These are phyloP conservation scores for Kalanchoe fedtschenkoi DNA, from an alignment of 164 flowering plant species.

Conservation along the genomic window DNA sequence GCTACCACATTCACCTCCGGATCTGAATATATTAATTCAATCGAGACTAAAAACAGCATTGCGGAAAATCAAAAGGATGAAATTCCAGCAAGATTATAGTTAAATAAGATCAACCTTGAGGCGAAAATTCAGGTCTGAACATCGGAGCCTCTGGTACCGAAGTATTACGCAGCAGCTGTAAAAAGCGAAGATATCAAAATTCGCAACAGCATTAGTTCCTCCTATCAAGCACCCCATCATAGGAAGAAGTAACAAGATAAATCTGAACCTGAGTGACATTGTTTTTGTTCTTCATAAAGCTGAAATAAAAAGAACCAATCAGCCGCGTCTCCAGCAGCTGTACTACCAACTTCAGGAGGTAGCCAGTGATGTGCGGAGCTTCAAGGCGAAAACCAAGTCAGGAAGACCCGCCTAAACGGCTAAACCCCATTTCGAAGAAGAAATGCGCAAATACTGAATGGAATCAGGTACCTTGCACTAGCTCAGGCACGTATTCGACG, in stretches of 20 bases:
- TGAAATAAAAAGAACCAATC: slow-evolving; percentile 38
- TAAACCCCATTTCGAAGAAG: background rate
- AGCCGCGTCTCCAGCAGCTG: slow-evolving; percentile 44
- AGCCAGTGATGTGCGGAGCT: slow-evolving; percentile 76
- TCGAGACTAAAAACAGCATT: background rate
- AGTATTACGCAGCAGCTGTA: slow-evolving; percentile 61
- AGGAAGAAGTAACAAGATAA: background rate
- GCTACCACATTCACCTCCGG: slow-evolving; percentile 52
- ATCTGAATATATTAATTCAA: slow-evolving; percentile 5
- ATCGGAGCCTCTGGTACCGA: slow-evolving; percentile 83
- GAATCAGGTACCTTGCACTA: slow-evolving; percentile 28
- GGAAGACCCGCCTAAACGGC: background rate
- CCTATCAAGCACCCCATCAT: background rate
- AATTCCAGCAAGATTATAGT: background rate
- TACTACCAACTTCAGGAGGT: slow-evolving; percentile 43
- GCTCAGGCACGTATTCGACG: slow-evolving; percentile 41
- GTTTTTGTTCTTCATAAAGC: slow-evolving; percentile 52
- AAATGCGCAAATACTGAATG: background rate
- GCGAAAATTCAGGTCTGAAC: slow-evolving; percentile 84
- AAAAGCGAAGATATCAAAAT: slow-evolving; percentile 13
- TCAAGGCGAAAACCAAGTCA: background rate
- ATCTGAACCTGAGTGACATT: slow-evolving; percentile 43
- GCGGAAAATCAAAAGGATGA: background rate
- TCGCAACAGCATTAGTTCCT: background rate
- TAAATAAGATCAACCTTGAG: slow-evolving; percentile 61